Evolutionary conservation across 2,329 filamentous ascomycete species (phyloP), one percentile per base, ranked within the genome.

Genomic region (Sarocladium oryzae): DNA sequence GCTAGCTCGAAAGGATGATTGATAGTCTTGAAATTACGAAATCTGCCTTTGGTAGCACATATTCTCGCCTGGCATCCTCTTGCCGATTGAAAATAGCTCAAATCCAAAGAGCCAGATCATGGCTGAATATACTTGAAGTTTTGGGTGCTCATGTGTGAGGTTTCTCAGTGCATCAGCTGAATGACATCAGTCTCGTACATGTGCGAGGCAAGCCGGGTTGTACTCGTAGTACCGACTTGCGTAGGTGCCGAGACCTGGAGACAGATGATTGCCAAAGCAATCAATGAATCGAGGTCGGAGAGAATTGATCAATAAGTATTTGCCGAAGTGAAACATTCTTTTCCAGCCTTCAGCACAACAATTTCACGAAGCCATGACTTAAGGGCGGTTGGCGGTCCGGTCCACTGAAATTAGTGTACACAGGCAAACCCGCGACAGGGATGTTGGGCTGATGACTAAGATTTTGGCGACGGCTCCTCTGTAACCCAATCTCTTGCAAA

Each of bases 1-100:
- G 43, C 21, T 23, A 26, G 43, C 43, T 48, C 43, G 26, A 48
- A 48, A 48, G 43, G 43, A 33, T 33, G 26, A n/a, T 30, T 33
- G 26, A n/a, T 30, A 48, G 16, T 33, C 28, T 33, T 48, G 24
- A 48, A 48, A 33, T 48, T 32, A 48, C 20, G 43, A 26, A 48
- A 48, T 30, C 28, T 43, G 43, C 26, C 43, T 32, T 48, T 13
- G 7, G 43, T 26, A 26, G 43, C 43, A 23, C 28, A 26, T 20
- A 23, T 9, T 45, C 13, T 45, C n/a, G n/a, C n/a, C n/a, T 45
- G 9, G 10, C 40, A 28, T n/a, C 4, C 23, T 28, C 16, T 32
- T 48, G 11, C 15, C 40, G 8, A 20, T 20, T 40, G 13, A 30
- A 30, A 30, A 30, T 7, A 7, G 28, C 28, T 30, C 28, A 13